These are phyloP conservation scores for Kwoniella botswanensis DNA, from an alignment of 768 basidiomycete genomes.

Conservation along the genomic window DNA sequence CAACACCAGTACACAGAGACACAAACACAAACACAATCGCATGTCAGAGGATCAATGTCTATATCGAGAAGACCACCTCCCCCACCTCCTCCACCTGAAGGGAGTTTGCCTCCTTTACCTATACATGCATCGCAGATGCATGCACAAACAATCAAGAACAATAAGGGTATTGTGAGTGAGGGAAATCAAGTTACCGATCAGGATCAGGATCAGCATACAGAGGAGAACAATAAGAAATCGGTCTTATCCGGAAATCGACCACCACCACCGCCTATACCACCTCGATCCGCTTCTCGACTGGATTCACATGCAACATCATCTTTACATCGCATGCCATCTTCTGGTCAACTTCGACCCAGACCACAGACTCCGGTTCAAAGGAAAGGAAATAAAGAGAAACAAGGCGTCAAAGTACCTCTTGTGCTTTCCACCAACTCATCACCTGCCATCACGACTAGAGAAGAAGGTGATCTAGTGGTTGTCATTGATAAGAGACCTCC, in stretches of 20 bases:
- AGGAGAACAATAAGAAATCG: conserved; percentile 10
- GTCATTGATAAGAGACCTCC: conserved; percentile 11
- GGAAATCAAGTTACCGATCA: neutral
- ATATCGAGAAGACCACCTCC: conserved; percentile 8
- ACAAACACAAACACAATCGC: neutral
- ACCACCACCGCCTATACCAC: conserved; percentile 10
- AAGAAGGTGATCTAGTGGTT: conserved; percentile 5
- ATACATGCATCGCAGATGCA: neutral
- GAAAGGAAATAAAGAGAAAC: conserved; percentile 15
- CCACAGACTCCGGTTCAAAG: conserved; percentile 9
- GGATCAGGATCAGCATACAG: neutral
- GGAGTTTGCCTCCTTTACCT: conserved; percentile 8
- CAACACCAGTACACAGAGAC: neutral
- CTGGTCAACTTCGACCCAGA: neutral
- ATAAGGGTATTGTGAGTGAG: neutral
- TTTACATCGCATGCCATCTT: neutral
- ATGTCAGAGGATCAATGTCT: neutral
- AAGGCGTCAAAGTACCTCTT: conserved; percentile 13
- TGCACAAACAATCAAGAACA: neutral
- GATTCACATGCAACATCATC: neutral
- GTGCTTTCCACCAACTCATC: conserved; percentile 2
- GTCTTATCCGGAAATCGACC: neutral
- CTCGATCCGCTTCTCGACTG: conserved; percentile 16
- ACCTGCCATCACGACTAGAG: conserved; percentile 5
- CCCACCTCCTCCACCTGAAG: conserved; percentile 3